Evolutionary conservation across 176 grass and related monocot species (phyloP), one percentile per base, ranked within the genome.

Genomic region (Juncus inflexus): DNA sequence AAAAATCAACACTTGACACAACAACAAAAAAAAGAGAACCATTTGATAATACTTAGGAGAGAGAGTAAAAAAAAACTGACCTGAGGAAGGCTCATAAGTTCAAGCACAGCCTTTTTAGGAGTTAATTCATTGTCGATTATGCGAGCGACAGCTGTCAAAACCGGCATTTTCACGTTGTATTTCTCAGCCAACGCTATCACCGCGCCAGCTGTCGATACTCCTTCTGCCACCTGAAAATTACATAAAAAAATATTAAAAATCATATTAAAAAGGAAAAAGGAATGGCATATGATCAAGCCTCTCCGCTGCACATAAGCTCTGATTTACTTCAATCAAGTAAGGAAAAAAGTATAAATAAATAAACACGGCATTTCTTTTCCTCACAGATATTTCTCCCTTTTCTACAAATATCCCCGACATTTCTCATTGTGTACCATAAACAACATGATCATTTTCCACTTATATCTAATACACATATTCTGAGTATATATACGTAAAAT

Each of bases 81-180:
- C 81, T 96, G 91, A 52, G 91, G 91, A 73, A 96, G 87, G 61
- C 83, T 90, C 91, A 96, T 96, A 58, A 96, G 87, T 79, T 96
- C 91, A 51, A 90, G 72, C 66, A 96, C 91, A 12, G 91, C 91
- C 40, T 78, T 90, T 61, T 83, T 90, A 2, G 91, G 84, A 43
- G 91, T 96, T 65, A 90, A 78, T 40, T 96, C 87, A 70, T 90
- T 96, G 56, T 96, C 87, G 70, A 90, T 81, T 62, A 96, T 96
- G 47, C 81, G 91, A 8, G 91, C 91, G 57, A 96, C 87, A 76
- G 87, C 87, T 52, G 91, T 96, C 76, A 96, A 12, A 52, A 96
- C 87, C 49, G 87, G 91, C 87, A 96, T 87, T 77, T 90, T 96
- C 42, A 96, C 91, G 36, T 96, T 63, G 42, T 96, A 90, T 79